Base-by-base conservation (phyloP, 2,329 filamentous ascomycete genomes). In the Fusarium sp. region DNA sequence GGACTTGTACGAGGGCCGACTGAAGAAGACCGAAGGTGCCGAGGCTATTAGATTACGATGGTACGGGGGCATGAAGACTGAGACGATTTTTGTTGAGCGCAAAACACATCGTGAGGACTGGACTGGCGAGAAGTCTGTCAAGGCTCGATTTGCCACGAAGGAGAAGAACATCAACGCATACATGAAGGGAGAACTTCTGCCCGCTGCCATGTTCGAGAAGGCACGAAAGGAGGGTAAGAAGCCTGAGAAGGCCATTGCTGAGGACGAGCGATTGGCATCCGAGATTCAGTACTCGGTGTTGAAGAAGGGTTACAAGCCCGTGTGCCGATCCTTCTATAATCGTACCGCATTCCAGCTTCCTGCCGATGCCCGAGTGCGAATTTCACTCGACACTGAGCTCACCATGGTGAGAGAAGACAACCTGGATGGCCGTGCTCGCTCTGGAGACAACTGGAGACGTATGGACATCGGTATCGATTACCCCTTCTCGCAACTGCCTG, bases 41-140 rank as follows among this genome's bases (percentile, higher is more conserved):
- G 96, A 99, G 81, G 96, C 96, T 8, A 97, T 98, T 73, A 93
- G 96, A 77, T 85, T 99, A 64, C 89, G 96, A 71, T 99, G 96
- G 96, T 99, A 99, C 77, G 96, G 96, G 64, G 94, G 93, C 43
- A 98, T 99, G 95, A 90, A 96, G 75, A 93, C 85, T 55, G 94
- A 98, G 77, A 96, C 93, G 57, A 97, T 98, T 60, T 99, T 98
- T 76, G 91, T 99, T 25, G 96, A 99, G 84, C 89, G 96, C 67
- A 99, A 99, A 83, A 99, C 96, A 1, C 96, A 99, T 83, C 91
- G 96, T 41, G 96, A 99, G 80, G 96, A 99, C 79, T 99, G 96
- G 96, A 99, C 96, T 0, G 96, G 96, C 62, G 96, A 99, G 80
- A 97, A 98, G 83, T 98, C 95, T 3, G 96, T 99, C 82, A 99